These are phyloP conservation scores for Talaromyces sp. DNA, from an alignment of 2,329 filamentous ascomycete species.

Conservation along the genomic window DNA sequence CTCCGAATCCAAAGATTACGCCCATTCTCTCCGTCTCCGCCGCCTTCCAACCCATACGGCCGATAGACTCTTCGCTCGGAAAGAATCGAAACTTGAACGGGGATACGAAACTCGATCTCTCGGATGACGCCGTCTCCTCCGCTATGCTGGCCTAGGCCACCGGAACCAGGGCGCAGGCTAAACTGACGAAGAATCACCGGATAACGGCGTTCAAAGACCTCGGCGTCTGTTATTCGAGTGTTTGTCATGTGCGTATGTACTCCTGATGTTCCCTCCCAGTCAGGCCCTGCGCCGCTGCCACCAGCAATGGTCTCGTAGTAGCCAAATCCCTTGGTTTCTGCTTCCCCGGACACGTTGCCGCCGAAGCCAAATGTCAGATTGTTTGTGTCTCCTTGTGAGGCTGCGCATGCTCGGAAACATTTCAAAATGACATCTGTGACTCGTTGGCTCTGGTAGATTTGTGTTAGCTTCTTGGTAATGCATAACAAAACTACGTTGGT, in stretches of 20 bases:
- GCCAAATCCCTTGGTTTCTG: conserved; percentile 59
- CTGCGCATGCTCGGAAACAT: conserved; percentile 69
- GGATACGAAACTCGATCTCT: conserved; percentile 75
- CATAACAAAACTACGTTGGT: background rate
- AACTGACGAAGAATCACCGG: conserved; percentile 69
- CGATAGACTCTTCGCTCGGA: conserved; percentile 66
- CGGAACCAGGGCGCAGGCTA: conserved; percentile 55
- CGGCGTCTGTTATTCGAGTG: conserved; percentile 73
- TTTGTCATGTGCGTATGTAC: conserved; percentile 88
- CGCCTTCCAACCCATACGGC: conserved; percentile 75
- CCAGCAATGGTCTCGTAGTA: conserved; percentile 82
- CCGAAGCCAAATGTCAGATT: conserved; percentile 74
- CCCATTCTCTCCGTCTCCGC: conserved; percentile 68
- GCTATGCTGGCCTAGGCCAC: conserved; percentile 58
- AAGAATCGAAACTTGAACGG: conserved; percentile 70
- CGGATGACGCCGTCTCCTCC: conserved; percentile 74
- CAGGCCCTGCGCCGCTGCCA: conserved; percentile 65
- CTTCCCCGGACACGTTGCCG: conserved; percentile 53
- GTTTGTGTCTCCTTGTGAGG: conserved; percentile 70
- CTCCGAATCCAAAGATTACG: conserved; percentile 78
- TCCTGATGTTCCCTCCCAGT: conserved; percentile 67
- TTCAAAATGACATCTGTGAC: conserved; percentile 73
- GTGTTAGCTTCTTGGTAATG: background rate
- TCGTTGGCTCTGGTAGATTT: conserved; percentile 49
- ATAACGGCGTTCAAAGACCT: conserved; percentile 72